Conservation (phyloP, 805 yeast species). For the Metschnikowia dekortorum region DNA sequence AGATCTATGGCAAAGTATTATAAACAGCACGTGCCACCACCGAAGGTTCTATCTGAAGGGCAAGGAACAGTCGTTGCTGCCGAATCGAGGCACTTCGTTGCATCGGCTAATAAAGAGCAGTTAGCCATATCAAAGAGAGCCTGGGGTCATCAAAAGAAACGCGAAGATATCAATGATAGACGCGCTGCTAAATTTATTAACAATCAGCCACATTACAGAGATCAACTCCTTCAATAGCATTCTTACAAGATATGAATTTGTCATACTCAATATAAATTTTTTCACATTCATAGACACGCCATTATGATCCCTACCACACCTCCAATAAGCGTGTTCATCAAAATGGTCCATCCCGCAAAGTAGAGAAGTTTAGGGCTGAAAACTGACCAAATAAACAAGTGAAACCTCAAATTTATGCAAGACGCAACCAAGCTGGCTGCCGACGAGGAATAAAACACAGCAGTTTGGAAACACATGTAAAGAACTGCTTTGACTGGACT, state of each 20-base stretch:
- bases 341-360: conserved; percentile 67
- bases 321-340: conserved; percentile 33
- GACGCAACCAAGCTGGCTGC: conserved; percentile 60
- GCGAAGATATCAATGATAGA: conserved; percentile 49
- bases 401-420: conserved; percentile 73
- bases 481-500: neutral
- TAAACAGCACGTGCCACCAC: conserved; percentile 42
- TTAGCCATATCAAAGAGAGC: conserved; percentile 48
- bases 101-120: conserved; percentile 35
- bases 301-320: conserved; percentile 22
- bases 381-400: conserved; percentile 95
- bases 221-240: conserved; percentile 32
- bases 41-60: conserved; percentile 36
- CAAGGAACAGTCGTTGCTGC: conserved; percentile 47
- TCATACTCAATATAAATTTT: neutral
- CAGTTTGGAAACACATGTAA: neutral
- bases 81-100: conserved; percentile 49
- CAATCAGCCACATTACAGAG: conserved; percentile 68
- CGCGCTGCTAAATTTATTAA: conserved; percentile 69
- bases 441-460: conserved; percentile 53
- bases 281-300: neutral
- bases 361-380: conserved; percentile 89
- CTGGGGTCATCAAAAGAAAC: conserved; percentile 53
- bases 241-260: neutral
- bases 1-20: conserved; percentile 40